phyloP scores from a whole-genome alignment of 2,329 filamentous ascomycete genomes.

The Stromatinia cepivora region DNA sequence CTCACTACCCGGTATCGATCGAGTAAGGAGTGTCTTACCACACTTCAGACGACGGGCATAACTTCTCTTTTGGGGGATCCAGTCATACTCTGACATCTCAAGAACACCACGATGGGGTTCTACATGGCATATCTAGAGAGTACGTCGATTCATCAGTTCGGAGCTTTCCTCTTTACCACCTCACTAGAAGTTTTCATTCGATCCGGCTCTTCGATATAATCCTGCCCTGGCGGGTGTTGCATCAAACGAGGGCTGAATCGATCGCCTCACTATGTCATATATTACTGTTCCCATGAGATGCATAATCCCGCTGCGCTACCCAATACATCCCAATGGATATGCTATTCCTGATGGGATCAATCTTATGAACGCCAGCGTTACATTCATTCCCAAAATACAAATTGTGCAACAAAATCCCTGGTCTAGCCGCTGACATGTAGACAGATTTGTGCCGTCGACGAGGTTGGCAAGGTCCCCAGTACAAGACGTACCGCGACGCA shows the following conservation, averaged over 20 bases:
- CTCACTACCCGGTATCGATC: conserved; percentile 33
- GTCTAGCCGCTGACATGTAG: conserved; percentile 34
- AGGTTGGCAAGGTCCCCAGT: conserved; percentile 88
- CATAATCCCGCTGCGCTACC: conserved; percentile 16
- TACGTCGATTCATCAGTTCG: conserved; percentile 37
- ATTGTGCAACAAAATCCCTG: conserved; percentile 26
- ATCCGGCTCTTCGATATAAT: conserved; percentile 25
- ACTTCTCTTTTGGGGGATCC: conserved; percentile 31
- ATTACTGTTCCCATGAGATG: conserved; percentile 16
- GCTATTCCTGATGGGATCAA: conserved; percentile 18
- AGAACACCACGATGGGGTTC: conserved; percentile 56
- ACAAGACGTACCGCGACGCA: conserved; percentile 74
- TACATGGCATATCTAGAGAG: conserved; percentile 54
- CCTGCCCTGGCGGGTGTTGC: conserved; percentile 10
- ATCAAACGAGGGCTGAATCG: conserved; percentile 22
- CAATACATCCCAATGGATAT: conserved; percentile 3
- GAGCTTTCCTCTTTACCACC: conserved; percentile 27
- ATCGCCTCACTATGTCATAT: conserved; percentile 19
- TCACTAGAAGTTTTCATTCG: conserved; percentile 34
- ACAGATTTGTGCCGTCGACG: conserved; percentile 91
- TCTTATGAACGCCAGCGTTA: conserved; percentile 15
- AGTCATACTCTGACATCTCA: conserved; percentile 28
- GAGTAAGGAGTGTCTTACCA: conserved; percentile 34
- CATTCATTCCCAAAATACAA: conserved; percentile 6
- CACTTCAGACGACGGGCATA: conserved; percentile 32